Evolutionary conservation across 2,329 filamentous ascomycete genomes (phyloP).

Genomic region (Plectosphaerella plurivora): DNA sequence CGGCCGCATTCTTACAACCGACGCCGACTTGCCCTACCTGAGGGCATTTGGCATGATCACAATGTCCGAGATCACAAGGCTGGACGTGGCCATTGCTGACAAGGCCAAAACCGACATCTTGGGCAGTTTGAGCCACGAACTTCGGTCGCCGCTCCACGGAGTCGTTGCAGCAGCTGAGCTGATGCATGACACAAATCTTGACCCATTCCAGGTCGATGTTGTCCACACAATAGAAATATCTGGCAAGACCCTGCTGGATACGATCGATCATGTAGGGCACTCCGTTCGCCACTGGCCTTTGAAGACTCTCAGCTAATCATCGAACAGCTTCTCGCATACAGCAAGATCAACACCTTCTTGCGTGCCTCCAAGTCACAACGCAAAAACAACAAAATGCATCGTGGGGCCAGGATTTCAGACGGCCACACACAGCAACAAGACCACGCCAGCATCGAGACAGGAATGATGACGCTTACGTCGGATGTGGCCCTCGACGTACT

Average conservation of each 20-base stretch:
- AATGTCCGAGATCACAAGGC: constrained; percentile 49
- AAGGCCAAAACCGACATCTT: constrained; percentile 50
- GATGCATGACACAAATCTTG: constrained; percentile 38
- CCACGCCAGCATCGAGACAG: constrained; percentile 10
- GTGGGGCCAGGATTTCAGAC: constrained; percentile 2
- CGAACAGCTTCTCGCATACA: constrained; percentile 39
- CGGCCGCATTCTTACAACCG: constrained; percentile 16
- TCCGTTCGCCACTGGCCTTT: too few relatives aligned
- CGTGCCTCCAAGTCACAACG: constrained; percentile 9
- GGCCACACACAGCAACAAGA: constrained; percentile 1
- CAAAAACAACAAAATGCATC: constrained; percentile 12
- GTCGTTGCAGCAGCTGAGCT: constrained; percentile 49
- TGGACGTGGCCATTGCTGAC: constrained; percentile 29
- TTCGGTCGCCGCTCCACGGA: constrained; percentile 52
- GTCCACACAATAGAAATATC: constrained; percentile 43
- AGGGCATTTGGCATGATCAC: constrained; percentile 45
- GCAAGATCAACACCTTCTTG: constrained; percentile 40
- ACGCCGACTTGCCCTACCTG: constrained; percentile 28
- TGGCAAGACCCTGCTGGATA: constrained; percentile 43
- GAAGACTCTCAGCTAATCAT: too few relatives aligned
- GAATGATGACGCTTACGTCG: constrained; percentile 21
- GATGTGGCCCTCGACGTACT: constrained; percentile 28
- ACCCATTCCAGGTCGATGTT: constrained; percentile 35
- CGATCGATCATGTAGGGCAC: constrained; percentile 39
- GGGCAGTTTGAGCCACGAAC: constrained; percentile 52